Conservation (phyloP, 495 filamentous ascomycete species). For the Pyrenopolyporus hunteri region DNA sequence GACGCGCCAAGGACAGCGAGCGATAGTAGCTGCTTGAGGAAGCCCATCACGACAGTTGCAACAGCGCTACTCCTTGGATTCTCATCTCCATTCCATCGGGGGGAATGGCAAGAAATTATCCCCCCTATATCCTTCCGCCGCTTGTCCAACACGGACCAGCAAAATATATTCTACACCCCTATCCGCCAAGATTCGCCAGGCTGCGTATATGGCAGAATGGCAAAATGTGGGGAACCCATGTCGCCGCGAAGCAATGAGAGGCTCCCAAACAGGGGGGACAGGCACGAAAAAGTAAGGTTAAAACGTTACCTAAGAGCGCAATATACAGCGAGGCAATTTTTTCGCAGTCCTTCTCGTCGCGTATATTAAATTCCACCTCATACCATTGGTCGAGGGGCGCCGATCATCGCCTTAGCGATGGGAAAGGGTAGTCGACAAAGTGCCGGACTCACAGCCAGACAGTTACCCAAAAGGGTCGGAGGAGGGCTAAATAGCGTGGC, state of each 20-base stretch:
- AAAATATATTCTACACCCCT: constrained; percentile 5
- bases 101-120: constrained; percentile 1
- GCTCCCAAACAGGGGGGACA: background rate
- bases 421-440: constrained; percentile 39
- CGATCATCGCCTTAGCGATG: constrained; percentile 38
- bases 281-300: constrained; percentile 16
- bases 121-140: constrained; percentile 22
- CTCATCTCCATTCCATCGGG: background rate
- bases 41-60: constrained; percentile 31
- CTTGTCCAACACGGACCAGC: constrained; percentile 1
- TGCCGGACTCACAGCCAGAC: constrained; percentile 28
- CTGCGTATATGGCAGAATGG: constrained; percentile 38
- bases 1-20: constrained; percentile 33
- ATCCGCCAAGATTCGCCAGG: constrained; percentile 29
- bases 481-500: constrained; percentile 31
- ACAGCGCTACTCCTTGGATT: constrained; percentile 4
- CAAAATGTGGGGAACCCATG: constrained; percentile 35
- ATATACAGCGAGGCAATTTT: constrained; percentile 16
- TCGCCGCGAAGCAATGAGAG: constrained; percentile 24
- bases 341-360: constrained; percentile 9
- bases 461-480: constrained; percentile 16
- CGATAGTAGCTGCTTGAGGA: constrained; percentile 32
- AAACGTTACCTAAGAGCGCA: constrained; percentile 17
- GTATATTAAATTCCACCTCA: constrained; percentile 21
- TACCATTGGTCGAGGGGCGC: constrained; percentile 20